Conservation (phyloP, 345 rosid genomes). For the Eucalyptus tenuipes region DNA sequence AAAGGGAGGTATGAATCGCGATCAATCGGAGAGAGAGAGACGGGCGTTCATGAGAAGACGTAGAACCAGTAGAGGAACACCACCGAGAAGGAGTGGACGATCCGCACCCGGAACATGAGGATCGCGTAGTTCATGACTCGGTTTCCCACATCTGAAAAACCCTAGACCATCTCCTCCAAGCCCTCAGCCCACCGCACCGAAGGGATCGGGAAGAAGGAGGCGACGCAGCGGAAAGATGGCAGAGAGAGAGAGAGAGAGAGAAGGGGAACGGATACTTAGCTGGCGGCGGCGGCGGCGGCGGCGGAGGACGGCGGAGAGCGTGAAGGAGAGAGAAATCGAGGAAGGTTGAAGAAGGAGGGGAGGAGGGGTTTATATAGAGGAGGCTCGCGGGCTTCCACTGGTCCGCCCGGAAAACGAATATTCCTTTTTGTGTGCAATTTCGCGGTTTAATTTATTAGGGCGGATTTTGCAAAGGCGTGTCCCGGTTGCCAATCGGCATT, state of each 20-base stretch:
- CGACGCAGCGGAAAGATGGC: background rate
- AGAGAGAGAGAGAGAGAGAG: background rate
- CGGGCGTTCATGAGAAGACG: constrained; percentile 47
- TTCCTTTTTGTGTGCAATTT: background rate
- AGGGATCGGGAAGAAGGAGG: background rate
- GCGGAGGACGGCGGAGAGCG: no score
- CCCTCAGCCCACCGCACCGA: background rate
- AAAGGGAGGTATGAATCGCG: background rate
- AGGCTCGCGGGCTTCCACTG: background rate
- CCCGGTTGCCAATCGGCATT: background rate
- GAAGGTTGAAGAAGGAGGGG: accelerated
- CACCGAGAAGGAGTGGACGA: constrained; percentile 87
- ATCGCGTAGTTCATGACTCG: constrained; percentile 35
- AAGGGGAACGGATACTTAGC: background rate
- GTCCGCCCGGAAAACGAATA: background rate
- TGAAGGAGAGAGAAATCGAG: background rate
- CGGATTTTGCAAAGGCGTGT: background rate
- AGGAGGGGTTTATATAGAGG: background rate
- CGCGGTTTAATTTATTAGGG: background rate
- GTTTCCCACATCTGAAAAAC: background rate
- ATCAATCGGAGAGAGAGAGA: background rate
- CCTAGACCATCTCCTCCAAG: background rate
- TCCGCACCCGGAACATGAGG: constrained; percentile 59
- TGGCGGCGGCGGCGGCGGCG: background rate
- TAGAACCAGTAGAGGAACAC: constrained; percentile 90